Base-by-base conservation (phyloP, 495 filamentous ascomycete species). In the Penicillium mononematosum region DNA sequence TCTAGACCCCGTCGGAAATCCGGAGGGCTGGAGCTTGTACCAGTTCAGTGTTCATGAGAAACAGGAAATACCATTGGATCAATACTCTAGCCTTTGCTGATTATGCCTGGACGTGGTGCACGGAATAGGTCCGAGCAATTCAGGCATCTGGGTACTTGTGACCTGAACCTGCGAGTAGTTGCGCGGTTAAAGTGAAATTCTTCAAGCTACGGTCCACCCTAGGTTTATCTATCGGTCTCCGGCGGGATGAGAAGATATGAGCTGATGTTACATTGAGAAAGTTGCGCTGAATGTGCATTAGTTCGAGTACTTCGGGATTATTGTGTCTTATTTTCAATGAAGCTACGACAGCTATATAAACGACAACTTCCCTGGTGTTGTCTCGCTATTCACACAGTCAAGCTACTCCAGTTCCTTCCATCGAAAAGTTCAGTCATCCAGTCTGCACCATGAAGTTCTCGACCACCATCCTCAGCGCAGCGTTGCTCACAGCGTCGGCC, bases 371-470 rank as follows among this genome's bases (percentile, higher is more conserved):
- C 20, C 20, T 16, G 2, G 5, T 1, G 8, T 27, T 12, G 9
- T 41, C 12, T 50, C 16, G 2, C 9, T 17, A 36, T 24, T 17
- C 32, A 10, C 20, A 24, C 20, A 38, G 11, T 38, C 48, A 22
- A 27, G 31, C 31, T 34, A 12, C 31, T 36, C 32, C 10, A 24
- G 4, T 24, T 39, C 34, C 11, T 39, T 16, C 14, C 34, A 10
- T 16, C 34, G 7, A 51, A 25, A 24, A 41, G 6, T 29, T 12
- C 24, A 27, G 12, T 5, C 7, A 12, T 19, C 16, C 16, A 41
- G 31, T 17, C 1, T 20, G 7, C 36, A 64, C 20, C 10, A 74
- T 74, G 70, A 74, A 71, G 61, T 64, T 71, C 58, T 63, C 64
- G 9, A 49, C 60, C n/a, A 32, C 48, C 29, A 24, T 70, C 10